A percentile compares a stretch with the other conserved stretches of the same genome.
phyloP scores from a whole-genome alignment of 2,329 filamentous ascomycete genomes.

The Bipolaris sorokiniana region DNA sequence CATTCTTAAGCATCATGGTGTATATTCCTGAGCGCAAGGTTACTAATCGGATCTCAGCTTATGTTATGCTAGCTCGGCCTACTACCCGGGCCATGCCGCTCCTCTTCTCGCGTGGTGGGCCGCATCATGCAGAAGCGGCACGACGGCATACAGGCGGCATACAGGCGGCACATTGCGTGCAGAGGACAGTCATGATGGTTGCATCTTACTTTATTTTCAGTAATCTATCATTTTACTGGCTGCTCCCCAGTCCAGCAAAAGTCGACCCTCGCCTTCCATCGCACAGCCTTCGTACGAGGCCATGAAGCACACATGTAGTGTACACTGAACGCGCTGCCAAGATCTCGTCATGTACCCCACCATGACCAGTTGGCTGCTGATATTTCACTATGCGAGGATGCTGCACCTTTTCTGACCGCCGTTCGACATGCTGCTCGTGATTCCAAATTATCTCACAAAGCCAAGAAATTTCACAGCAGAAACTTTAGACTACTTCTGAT shows the following conservation, averaged over 20 bases:
- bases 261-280: neutral
- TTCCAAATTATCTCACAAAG: neutral
- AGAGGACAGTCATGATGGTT: neutral
- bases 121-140: neutral
- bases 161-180: neutral
- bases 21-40: neutral
- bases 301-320: neutral
- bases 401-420: neutral
- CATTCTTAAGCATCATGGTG: neutral
- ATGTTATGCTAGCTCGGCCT: neutral
- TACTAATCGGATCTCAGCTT: conserved; percentile 10
- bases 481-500: neutral
- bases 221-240: neutral
- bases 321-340: neutral
- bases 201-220: neutral
- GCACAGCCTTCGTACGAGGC: neutral
- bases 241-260: neutral
- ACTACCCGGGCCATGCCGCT: neutral
- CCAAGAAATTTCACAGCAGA: neutral
- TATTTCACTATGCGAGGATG: neutral
- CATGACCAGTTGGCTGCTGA: neutral
- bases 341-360: neutral
- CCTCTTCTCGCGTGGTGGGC: neutral
- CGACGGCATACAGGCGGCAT: conserved; percentile 6
- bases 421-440: neutral